phyloP scores from a whole-genome alignment of 768 basidiomycete genomes.

The Pulveroboletus frians region DNA sequence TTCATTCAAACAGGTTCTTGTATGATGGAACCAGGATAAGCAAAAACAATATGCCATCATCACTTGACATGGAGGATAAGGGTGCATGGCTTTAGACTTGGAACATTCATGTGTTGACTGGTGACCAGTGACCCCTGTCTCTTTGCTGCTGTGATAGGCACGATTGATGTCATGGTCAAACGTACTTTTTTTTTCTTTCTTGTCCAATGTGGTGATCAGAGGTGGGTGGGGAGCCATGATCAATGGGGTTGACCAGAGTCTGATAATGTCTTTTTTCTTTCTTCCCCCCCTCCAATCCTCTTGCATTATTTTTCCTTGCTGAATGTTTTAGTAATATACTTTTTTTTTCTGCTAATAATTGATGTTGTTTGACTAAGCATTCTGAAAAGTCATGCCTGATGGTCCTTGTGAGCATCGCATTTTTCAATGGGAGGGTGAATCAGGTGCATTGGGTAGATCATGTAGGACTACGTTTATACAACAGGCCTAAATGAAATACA shows the following conservation, averaged over 20 bases:
- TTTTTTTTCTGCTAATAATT: background rate
- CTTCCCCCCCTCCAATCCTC: too few relatives aligned
- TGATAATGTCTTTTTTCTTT: background rate
- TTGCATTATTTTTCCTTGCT: background rate
- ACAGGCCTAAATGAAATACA: too few relatives aligned
- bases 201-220: background rate
- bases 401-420: too few relatives aligned
- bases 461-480: too few relatives aligned
- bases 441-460: too few relatives aligned
- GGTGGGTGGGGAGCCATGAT: constrained; percentile 19
- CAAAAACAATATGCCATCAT: constrained; percentile 81
- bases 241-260: background rate
- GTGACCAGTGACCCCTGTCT: constrained; percentile 1
- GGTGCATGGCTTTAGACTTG: constrained; percentile 41
- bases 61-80: constrained; percentile 86
- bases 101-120: background rate
- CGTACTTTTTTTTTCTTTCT: constrained; percentile 46
- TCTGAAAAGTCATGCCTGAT: too few relatives aligned
- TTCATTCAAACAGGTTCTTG: constrained; percentile 56
- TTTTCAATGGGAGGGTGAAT: too few relatives aligned
- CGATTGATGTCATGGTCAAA: constrained; percentile 96
- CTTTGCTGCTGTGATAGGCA: constrained; percentile 43
- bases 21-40: constrained; percentile 85
- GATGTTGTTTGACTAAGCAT: too few relatives aligned
- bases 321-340: constrained; percentile 2